These are phyloP conservation scores for Chlorella variabilis DNA, from an alignment of 163 green algal genomes.

Conservation along the genomic window DNA sequence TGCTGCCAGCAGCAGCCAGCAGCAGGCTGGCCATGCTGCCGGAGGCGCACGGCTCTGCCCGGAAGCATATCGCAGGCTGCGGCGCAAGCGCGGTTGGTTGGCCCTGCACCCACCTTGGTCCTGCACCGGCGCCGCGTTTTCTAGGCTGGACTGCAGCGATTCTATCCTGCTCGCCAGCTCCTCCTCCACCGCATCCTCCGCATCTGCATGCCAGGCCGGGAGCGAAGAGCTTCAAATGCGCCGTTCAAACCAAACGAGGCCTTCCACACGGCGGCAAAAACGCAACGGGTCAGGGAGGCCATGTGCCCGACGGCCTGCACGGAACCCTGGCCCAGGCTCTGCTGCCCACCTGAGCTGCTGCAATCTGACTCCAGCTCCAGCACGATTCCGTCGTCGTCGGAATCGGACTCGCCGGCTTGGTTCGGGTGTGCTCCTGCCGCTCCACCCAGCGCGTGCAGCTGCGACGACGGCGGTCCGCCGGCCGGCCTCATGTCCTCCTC, in stretches of 20 bases:
- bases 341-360: conserved; percentile 35
- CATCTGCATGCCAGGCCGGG: not conserved
- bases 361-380: conserved; percentile 34
- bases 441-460: not conserved
- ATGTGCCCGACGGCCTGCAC: too few relatives aligned
- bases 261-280: too few relatives aligned
- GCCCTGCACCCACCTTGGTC: conserved; percentile 1
- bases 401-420: conserved; percentile 16
- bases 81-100: too few relatives aligned
- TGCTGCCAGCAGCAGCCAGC: too few relatives aligned
- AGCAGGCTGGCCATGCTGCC: too few relatives aligned
- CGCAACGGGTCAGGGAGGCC: too few relatives aligned
- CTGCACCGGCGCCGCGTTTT: not conserved
- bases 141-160: conserved; percentile 29
- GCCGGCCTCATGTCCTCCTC: conserved; percentile 6
- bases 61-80: too few relatives aligned
- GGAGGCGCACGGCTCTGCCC: too few relatives aligned
- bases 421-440: not conserved
- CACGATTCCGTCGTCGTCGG: conserved; percentile 37
- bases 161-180: not conserved
- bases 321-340: too few relatives aligned
- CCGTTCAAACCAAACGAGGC: too few relatives aligned
- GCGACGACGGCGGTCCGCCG: not conserved
- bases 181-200: conserved; percentile 23
- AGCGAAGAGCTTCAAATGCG: too few relatives aligned